A percentile compares a stretch with the other conserved stretches of the same genome.
These are phyloP conservation scores for Pichia scutulata DNA, from an alignment of 805 yeast genomes.

Conservation along the genomic window DNA sequence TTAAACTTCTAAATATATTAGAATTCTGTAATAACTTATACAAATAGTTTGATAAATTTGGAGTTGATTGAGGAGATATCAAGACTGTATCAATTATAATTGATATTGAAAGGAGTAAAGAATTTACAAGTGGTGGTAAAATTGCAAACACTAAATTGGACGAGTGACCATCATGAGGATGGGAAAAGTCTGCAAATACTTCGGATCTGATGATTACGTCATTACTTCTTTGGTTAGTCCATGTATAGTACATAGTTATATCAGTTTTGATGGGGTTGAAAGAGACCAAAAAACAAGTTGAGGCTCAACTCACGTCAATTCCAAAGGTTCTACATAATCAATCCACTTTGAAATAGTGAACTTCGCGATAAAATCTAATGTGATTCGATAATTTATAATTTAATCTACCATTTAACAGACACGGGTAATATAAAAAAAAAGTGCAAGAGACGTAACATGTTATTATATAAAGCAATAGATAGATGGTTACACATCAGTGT, in stretches of 20 bases:
- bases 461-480: neutral
- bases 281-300: too few relatives aligned
- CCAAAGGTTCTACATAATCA: too few relatives aligned
- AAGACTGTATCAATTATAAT: neutral
- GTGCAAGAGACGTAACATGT: too few relatives aligned
- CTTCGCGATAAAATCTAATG: too few relatives aligned
- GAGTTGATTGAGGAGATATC: neutral
- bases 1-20: neutral
- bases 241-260: neutral
- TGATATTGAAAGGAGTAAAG: neutral
- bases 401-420: too few relatives aligned
- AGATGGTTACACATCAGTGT: neutral
- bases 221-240: neutral
- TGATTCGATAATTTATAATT: too few relatives aligned
- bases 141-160: neutral
- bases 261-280: too few relatives aligned
- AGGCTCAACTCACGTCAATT: too few relatives aligned
- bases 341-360: too few relatives aligned
- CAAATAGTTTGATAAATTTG: neutral
- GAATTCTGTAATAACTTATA: neutral
- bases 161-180: neutral
- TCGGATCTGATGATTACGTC: neutral
- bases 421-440: too few relatives aligned
- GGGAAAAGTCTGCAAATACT: neutral
- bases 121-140: neutral